Conservation (phyloP, 2,329 filamentous ascomycete species). For the Neocucurbitaria cava region DNA sequence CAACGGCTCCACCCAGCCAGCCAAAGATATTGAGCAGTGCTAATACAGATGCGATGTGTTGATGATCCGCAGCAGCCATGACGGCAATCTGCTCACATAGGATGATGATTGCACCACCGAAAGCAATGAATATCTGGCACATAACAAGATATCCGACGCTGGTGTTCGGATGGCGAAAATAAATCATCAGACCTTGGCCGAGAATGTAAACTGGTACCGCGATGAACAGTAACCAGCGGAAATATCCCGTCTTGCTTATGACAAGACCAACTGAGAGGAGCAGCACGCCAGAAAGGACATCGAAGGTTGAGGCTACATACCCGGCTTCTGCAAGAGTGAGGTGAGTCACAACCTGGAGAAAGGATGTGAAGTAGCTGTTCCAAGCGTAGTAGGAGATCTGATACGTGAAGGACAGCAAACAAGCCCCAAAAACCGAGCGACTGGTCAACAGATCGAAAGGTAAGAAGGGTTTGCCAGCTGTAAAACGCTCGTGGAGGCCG, state of each 20-base stretch:
- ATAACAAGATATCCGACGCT: constrained; percentile 24
- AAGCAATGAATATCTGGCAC: constrained; percentile 19
- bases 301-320: constrained; percentile 45
- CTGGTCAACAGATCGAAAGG: constrained; percentile 67
- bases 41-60: constrained; percentile 67
- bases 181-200: constrained; percentile 66
- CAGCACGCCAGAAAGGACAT: constrained; percentile 35
- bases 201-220: constrained; percentile 64
- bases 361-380: constrained; percentile 48
- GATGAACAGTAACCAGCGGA: constrained; percentile 55
- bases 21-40: constrained; percentile 66
- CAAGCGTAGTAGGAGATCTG: constrained; percentile 55
- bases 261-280: constrained; percentile 22
- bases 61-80: constrained; percentile 56
- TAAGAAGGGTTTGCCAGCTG: constrained; percentile 57
- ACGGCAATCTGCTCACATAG: constrained; percentile 58
- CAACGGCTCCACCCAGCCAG: constrained; percentile 65
- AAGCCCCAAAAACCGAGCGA: constrained; percentile 66
- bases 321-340: constrained; percentile 35
- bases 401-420: constrained; percentile 63
- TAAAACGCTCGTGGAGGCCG: constrained; percentile 60
- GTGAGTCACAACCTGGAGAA: constrained; percentile 46
- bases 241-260: constrained; percentile 29
- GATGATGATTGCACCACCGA: constrained; percentile 63
- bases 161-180: constrained; percentile 47